Percentiles rank a stretch among this genome's conserved stretches.
phyloP scores from a whole-genome alignment of 2,329 filamentous ascomycete species.

The Fusarium vanettenii region DNA sequence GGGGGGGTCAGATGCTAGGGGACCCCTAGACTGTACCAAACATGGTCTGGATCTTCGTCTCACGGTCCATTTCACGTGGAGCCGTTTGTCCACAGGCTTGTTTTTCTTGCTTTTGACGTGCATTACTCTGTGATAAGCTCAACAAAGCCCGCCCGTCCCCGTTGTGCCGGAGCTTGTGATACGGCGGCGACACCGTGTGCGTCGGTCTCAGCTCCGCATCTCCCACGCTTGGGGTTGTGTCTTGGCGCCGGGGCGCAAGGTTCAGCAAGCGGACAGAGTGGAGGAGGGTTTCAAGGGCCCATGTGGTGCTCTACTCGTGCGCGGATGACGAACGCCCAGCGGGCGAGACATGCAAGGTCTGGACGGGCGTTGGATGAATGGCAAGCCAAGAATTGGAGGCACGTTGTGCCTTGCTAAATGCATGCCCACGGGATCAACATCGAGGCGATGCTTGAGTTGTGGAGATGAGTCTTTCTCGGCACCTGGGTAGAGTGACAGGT shows the following conservation, averaged over 20 bases:
- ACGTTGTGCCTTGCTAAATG: background rate
- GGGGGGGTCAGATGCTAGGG: slow-evolving; percentile 1
- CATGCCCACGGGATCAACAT: background rate
- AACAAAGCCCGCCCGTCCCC: background rate
- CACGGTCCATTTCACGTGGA: background rate
- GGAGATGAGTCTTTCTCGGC: background rate
- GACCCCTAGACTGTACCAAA: background rate
- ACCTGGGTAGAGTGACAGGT: background rate
- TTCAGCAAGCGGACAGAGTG: background rate
- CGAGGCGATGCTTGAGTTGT: background rate
- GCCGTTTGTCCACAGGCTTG: background rate
- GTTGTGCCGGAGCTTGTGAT: background rate
- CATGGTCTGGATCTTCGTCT: background rate
- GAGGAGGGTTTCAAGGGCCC: background rate
- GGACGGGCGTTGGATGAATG: background rate
- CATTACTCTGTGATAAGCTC: background rate
- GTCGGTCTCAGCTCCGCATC: background rate
- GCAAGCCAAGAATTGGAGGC: background rate
- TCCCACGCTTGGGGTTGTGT: background rate
- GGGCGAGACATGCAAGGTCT: background rate
- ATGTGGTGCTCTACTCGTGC: background rate
- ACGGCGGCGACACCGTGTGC: background rate
- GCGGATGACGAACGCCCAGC: background rate
- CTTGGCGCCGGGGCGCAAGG: background rate
- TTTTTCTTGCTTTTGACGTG: background rate